These are phyloP conservation scores for Exutisphaerella laricina DNA, from an alignment of 2,329 filamentous ascomycete genomes.

Conservation along the genomic window DNA sequence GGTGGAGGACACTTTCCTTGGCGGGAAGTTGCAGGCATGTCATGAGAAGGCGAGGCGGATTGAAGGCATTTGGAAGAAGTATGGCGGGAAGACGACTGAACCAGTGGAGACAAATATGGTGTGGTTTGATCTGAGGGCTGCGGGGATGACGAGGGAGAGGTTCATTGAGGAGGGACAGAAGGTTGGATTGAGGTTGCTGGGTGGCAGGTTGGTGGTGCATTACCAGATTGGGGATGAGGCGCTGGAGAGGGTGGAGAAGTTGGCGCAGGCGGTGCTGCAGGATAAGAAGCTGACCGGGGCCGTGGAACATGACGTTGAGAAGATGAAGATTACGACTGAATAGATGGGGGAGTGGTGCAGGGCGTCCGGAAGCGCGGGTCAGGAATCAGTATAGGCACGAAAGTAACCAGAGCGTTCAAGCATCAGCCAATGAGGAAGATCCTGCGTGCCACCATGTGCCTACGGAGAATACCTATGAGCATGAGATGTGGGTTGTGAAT, in stretches of 20 bases:
- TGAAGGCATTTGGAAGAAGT: conserved; percentile 59
- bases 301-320: conserved; percentile 18
- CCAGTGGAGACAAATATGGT: conserved; percentile 89
- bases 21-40: conserved; percentile 55
- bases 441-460: no score
- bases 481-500: no score
- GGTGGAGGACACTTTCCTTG: conserved; percentile 72
- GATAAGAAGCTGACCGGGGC: conserved; percentile 24
- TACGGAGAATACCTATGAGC: no score
- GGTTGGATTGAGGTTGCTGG: conserved; percentile 52
- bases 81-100: conserved; percentile 62
- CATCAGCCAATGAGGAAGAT: no score
- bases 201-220: conserved; percentile 61
- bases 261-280: conserved; percentile 45
- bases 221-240: conserved; percentile 67
- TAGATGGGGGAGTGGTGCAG: no score
- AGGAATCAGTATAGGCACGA: no score
- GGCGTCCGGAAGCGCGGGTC: no score
- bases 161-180: conserved; percentile 52
- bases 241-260: conserved; percentile 50
- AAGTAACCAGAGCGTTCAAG: no score
- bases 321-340: conserved; percentile 13
- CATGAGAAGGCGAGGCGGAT: conserved; percentile 61
- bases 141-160: conserved; percentile 49
- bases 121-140: conserved; percentile 68